Percentiles rank a stretch among this genome's conserved stretches.
Evolutionary conservation across 768 basidiomycete genomes (phyloP).

Genomic region (Suillus fuscotomentosus): DNA sequence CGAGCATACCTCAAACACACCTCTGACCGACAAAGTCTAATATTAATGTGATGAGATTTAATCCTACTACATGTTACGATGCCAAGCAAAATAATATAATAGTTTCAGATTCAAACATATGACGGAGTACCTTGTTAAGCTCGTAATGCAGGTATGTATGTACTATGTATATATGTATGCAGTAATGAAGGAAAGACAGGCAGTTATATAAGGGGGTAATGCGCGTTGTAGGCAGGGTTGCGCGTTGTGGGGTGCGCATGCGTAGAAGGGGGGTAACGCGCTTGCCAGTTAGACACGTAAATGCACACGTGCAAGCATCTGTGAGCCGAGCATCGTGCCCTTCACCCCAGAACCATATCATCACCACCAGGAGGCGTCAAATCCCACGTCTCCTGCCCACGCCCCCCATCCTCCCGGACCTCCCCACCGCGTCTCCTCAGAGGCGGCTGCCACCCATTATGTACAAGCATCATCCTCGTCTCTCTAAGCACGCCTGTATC

Average conservation of each 20-base stretch:
- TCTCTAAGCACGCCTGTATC: slow-evolving; percentile 16
- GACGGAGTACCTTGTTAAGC: not conserved
- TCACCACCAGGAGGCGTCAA: slow-evolving; percentile 25
- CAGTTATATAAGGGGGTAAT: not conserved
- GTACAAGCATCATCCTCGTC: not conserved
- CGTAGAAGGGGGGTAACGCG: not conserved
- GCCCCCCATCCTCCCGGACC: slow-evolving; percentile 13
- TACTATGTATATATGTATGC: slow-evolving; percentile 15
- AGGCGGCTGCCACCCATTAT: not conserved
- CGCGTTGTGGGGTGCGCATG: not conserved
- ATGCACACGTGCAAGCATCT: not conserved
- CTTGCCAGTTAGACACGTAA: not conserved
- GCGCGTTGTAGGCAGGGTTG: not conserved
- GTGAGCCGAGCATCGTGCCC: not conserved
- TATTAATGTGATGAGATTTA: not conserved
- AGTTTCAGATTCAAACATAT: not conserved
- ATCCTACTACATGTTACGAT: slow-evolving; percentile 7
- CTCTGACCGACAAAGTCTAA: no score
- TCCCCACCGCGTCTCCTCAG: slow-evolving; percentile 7
- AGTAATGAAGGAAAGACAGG: slow-evolving; percentile 10
- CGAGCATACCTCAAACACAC: not conserved
- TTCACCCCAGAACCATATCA: slow-evolving; percentile 31
- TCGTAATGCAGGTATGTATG: slow-evolving; percentile 20
- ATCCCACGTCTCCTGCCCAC: slow-evolving; percentile 29
- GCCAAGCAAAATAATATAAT: slow-evolving; percentile 10